Percentiles rank a stretch among this genome's conserved stretches.
Conservation (phyloP, 2,329 filamentous ascomycete genomes). For the Cladophialophora chaetospira region DNA sequence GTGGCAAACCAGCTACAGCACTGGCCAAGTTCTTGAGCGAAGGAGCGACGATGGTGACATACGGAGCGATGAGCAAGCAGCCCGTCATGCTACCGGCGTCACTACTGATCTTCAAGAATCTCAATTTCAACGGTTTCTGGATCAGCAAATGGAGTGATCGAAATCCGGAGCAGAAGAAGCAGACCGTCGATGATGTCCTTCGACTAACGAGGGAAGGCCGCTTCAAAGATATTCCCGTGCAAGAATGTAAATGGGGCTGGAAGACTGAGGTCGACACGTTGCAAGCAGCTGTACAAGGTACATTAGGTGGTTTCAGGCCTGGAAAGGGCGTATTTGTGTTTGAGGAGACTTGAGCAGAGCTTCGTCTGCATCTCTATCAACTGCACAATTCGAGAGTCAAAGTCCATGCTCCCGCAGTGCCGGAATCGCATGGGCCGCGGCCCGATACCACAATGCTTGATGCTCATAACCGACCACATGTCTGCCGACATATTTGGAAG, state of each 20-base stretch:
- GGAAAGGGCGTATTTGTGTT: slow-evolving; percentile 93
- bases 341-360: slow-evolving; percentile 44
- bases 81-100: slow-evolving; percentile 79
- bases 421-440: too few relatives aligned
- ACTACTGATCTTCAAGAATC: slow-evolving; percentile 88
- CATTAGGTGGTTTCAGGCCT: slow-evolving; percentile 77
- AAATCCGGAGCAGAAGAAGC: slow-evolving; percentile 71
- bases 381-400: too few relatives aligned
- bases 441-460: too few relatives aligned
- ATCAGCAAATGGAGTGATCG: slow-evolving; percentile 83
- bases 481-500: background rate
- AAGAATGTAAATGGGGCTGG: slow-evolving; percentile 80
- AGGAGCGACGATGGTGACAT: slow-evolving; percentile 79
- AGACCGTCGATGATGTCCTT: slow-evolving; percentile 83
- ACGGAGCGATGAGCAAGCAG: slow-evolving; percentile 92
- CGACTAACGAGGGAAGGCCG: slow-evolving; percentile 71
- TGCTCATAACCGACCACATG: background rate
- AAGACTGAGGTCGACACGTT: slow-evolving; percentile 72
- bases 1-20: slow-evolving; percentile 77
- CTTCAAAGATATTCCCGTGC: slow-evolving; percentile 81
- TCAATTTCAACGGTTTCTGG: slow-evolving; percentile 92
- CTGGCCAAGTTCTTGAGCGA: slow-evolving; percentile 73
- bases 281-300: slow-evolving; percentile 75
- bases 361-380: too few relatives aligned
- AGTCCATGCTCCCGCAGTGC: too few relatives aligned